Evolutionary conservation across 78 protist genomes (phyloP).

Genomic region (Ministeria vibrans): DNA sequence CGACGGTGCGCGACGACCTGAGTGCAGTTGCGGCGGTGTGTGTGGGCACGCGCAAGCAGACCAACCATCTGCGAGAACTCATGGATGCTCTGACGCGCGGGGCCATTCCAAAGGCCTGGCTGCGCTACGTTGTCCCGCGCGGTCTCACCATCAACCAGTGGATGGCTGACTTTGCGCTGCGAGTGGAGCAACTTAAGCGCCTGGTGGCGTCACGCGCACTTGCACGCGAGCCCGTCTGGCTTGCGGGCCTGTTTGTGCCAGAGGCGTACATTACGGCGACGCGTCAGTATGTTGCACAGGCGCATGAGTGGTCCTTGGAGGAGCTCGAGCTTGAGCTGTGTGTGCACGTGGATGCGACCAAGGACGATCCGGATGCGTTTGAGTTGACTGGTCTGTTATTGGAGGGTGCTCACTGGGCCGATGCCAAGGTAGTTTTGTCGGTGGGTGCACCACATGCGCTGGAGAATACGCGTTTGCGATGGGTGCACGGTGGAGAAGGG

Average conservation of each 20-base stretch:
- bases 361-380: not conserved
- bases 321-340: constrained; percentile 39
- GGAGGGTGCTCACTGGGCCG: constrained; percentile 46
- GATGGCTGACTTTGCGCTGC: constrained; percentile 57
- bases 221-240: constrained; percentile 42
- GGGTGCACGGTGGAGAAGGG: constrained; percentile 22
- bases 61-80: constrained; percentile 56
- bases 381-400: constrained; percentile 9
- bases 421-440: constrained; percentile 16
- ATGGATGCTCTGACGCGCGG: constrained; percentile 42
- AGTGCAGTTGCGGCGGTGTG: constrained; percentile 17
- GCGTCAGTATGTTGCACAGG: constrained; percentile 81
- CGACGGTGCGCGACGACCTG: constrained; percentile 56
- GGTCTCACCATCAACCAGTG: constrained; percentile 41
- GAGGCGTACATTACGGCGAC: constrained; percentile 92
- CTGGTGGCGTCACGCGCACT: not conserved
- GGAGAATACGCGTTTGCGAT: too few species aligned
- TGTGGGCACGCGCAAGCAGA: constrained; percentile 53
- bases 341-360: not conserved
- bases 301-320: constrained; percentile 70
- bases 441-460: too few species aligned
- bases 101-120: constrained; percentile 67
- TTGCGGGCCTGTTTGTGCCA: constrained; percentile 85
- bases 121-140: constrained; percentile 50
- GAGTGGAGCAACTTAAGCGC: constrained; percentile 6